Evolutionary conservation across 164 flowering plant genomes (phyloP), one percentile per base, ranked within the genome.

Genomic region (Piper longum): DNA sequence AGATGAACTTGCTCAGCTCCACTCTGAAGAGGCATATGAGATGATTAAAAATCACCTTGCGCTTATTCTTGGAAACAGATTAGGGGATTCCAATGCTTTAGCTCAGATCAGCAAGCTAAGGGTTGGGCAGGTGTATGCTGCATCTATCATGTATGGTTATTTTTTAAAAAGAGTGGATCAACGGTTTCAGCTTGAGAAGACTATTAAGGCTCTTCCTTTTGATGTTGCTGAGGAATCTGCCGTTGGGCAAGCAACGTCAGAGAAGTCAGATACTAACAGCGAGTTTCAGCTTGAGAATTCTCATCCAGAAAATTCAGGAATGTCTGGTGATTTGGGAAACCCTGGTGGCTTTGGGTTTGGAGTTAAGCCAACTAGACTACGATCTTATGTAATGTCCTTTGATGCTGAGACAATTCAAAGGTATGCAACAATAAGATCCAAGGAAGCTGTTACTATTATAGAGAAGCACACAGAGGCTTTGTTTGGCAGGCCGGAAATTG

Each of bases 391-490:
- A 16, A 89, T 87, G 96, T 78, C 92, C 2, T 85, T 91, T 69
- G 98, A 87, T 70, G 82, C 80, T 4, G 98, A 91, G 64, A 87
- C 96, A 17, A 80, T 91, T 40, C 95, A 87, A 68, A 78, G 72
- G 65, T 91, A 87, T 66, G 95, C 96, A 39, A 80, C 89, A n/a
- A 83, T 85, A 56, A 82, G 98, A 70, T 89, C 98, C 17, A 89
- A 78, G 65, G 98, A 91, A 73, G 90, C 95, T 56, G 83, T 89
- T 17, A 71, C 80, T 71, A 87, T 91, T 64, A 79, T 89, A 63
- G 98, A 91, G 81, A 91, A 87, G 76, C 98, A 91, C 77, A 91
- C 98, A 3, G 96, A 91, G 69, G 93, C 98, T 8, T 70, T 91
- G 67, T 89, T 89, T 71, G 98, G 96, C 64, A 82, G 85, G 60